Percentiles rank a stretch among this genome's conserved stretches.
These are phyloP conservation scores for Hygrocybe punicea DNA, from an alignment of 768 basidiomycete species.

Conservation along the genomic window DNA sequence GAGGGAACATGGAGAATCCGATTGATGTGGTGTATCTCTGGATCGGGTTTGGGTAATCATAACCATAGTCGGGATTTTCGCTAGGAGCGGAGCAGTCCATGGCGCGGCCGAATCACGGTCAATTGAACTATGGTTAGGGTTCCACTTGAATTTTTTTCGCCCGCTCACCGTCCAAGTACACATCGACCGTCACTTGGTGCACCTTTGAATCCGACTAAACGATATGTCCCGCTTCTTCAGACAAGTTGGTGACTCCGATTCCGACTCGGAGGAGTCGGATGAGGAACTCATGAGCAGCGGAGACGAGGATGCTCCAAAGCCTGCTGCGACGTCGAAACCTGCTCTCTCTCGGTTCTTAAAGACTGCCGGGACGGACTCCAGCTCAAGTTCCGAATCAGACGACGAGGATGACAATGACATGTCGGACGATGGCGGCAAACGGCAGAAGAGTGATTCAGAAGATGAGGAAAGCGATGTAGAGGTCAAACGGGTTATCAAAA, in stretches of 20 bases:
- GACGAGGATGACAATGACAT: slow-evolving; percentile 54
- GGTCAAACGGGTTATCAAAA: slow-evolving; percentile 64
- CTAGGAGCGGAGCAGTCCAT: no score
- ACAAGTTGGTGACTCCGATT: slow-evolving; percentile 79
- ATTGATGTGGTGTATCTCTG: no score
- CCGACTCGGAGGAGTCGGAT: slow-evolving; percentile 67
- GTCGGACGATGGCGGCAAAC: slow-evolving; percentile 33
- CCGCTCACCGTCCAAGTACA: no score
- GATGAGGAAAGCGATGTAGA: slow-evolving; percentile 64
- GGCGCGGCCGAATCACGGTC: no score
- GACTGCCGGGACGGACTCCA: slow-evolving; percentile 58
- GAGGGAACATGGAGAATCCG: no score
- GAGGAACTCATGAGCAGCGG: slow-evolving; percentile 77
- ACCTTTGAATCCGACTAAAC: no score
- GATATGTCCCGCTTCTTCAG: slow-evolving; percentile 88
- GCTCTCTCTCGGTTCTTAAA: slow-evolving; percentile 80
- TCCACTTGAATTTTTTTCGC: no score
- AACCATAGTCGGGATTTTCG: no score
- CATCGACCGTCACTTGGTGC: no score
- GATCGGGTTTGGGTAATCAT: no score
- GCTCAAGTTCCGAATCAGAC: slow-evolving; percentile 55
- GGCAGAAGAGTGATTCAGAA: slow-evolving; percentile 43
- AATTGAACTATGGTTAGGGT: no score
- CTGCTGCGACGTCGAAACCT: slow-evolving; percentile 46
- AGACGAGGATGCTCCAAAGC: slow-evolving; percentile 60